Conservation (phyloP, 169 alveolate genomes). For the Plasmodium gonderi region DNA sequence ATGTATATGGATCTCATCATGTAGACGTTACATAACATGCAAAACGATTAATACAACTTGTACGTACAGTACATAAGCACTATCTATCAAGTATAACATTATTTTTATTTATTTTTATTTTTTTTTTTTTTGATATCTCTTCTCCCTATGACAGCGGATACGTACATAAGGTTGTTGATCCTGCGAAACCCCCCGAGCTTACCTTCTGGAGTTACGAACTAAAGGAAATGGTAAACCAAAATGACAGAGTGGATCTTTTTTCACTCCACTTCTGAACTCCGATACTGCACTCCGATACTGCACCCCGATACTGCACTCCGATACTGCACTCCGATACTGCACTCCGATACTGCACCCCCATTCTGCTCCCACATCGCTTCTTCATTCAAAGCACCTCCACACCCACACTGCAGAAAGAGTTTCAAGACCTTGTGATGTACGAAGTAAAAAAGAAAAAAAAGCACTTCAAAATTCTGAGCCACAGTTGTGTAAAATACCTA, state of each 20-base stretch:
- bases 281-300: background rate
- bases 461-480: constrained; percentile 75
- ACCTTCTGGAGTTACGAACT: constrained; percentile 58
- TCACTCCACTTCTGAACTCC: background rate
- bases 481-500: constrained; percentile 71
- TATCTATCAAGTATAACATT: no score
- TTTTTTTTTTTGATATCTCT: background rate
- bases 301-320: background rate
- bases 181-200: constrained; percentile 31
- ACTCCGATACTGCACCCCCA: background rate
- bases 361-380: background rate
- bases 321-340: background rate
- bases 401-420: constrained; percentile 79
- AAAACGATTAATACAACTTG: no score
- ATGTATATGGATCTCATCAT: background rate
- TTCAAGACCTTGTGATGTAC: constrained; percentile 82
- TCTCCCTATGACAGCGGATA: constrained; percentile 16
- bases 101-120: background rate
- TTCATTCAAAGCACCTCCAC: no score
- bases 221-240: constrained; percentile 45
- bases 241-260: background rate
- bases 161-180: constrained; percentile 36
- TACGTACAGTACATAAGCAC: no score
- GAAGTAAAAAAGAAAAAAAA: constrained; percentile 83
- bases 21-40: background rate